These are phyloP conservation scores for Cyclanthera cordifolia DNA, from an alignment of 306 rosid genomes.

Conservation along the genomic window DNA sequence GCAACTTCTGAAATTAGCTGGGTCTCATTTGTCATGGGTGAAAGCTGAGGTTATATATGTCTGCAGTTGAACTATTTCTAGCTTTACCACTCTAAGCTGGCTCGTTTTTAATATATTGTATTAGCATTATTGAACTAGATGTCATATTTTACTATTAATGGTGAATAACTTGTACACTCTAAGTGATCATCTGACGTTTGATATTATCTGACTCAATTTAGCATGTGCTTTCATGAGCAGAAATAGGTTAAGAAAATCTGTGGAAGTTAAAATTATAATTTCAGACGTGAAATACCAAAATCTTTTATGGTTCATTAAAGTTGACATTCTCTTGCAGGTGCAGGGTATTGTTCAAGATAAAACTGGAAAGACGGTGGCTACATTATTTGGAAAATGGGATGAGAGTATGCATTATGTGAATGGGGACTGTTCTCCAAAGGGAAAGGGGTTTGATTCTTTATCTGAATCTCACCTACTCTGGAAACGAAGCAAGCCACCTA, in stretches of 20 bases:
- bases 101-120: background rate
- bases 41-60: background rate
- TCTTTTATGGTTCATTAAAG: background rate
- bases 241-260: background rate
- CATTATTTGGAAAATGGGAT: conserved; percentile 96
- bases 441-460: conserved; percentile 57
- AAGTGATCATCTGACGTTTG: background rate
- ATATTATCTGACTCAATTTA: background rate
- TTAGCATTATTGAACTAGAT: background rate
- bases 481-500: conserved; percentile 79
- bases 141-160: background rate
- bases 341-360: conserved; percentile 81
- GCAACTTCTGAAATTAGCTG: background rate
- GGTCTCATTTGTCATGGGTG: background rate
- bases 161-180: background rate
- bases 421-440: conserved; percentile 74
- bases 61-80: background rate
- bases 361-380: conserved; percentile 74
- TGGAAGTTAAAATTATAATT: background rate
- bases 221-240: background rate
- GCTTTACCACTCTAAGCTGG: background rate
- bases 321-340: conserved; percentile 32
- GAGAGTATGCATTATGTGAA: conserved; percentile 78
- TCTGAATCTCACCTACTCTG: conserved; percentile 76
- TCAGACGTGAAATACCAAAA: background rate